Base-by-base conservation (phyloP, 371 early-diverging fungal genomes). In the Haplosporangium sp. region DNA sequence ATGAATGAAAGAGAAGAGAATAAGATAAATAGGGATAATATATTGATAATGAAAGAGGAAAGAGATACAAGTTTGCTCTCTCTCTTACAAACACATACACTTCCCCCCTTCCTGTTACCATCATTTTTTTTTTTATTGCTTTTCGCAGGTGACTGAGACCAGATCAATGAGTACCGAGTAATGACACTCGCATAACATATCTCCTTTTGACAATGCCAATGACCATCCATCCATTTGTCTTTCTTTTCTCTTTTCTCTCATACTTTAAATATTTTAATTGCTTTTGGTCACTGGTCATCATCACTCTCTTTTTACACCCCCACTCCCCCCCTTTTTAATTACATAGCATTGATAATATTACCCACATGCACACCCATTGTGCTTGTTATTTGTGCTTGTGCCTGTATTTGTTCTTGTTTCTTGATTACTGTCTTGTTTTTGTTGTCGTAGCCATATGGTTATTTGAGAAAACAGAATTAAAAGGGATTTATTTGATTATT, bases 141-240 rank as follows among this genome's bases (percentile, higher is more conserved):
- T 53, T 27, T 13, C 34, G 7, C 53, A 53, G 53, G 53, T 53
- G 53, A 53, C 53, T 53, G 53, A 53, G 53, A 53, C 53, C n/a
- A 27, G 27, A 27, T 27, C 27, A 42, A 42, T 8, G 42, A 42
- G 53, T 15, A 19, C 20, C 53, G 20, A 53, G 27, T 53, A 4
- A 27, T 53, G 10, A 53, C 19, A 53, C 53, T 19, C 53, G 53
- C 53, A 53, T 53, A 20, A 53, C 5, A 19, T 11, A 15, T 17
- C 50, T 42, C 42, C 10, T 10, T 42, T 42, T 50, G 8, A 15
- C 19, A 11, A 50, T 13, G 19, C 8, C 13, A 50, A 17, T 50
- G 50, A 17, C 13, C 13, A 50, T 27, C 4, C 10, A 6, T 20
- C 19, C 13, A 0, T 5, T 20, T 53, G 4, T 10, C 2, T 27